Conservation (phyloP, 2,329 filamentous ascomycete genomes). For the Calonectria honghensis region DNA sequence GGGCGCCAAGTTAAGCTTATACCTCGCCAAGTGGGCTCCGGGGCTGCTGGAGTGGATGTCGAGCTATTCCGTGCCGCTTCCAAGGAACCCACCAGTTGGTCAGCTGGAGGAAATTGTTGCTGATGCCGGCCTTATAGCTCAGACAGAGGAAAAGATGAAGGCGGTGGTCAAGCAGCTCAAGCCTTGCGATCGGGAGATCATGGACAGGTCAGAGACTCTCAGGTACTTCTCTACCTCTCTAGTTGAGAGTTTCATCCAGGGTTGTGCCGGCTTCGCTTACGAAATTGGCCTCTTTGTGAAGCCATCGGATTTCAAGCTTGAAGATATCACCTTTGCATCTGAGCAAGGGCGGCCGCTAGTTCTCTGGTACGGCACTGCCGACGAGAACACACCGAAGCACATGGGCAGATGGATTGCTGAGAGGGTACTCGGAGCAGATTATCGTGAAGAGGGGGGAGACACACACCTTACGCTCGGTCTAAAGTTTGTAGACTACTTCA, state of each 20-base stretch:
- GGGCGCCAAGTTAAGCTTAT: slow-evolving; percentile 26
- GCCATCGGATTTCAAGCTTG: slow-evolving; percentile 34
- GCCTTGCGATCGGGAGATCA: slow-evolving; percentile 27
- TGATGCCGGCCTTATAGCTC: slow-evolving; percentile 1
- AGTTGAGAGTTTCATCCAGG: slow-evolving; percentile 34
- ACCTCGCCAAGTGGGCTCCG: slow-evolving; percentile 36
- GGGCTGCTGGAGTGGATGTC: slow-evolving; percentile 30
- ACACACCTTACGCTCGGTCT: slow-evolving; percentile 31
- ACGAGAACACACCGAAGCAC: slow-evolving; percentile 36
- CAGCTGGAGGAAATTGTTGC: slow-evolving; percentile 20
- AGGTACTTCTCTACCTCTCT: slow-evolving; percentile 15
- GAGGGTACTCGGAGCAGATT: slow-evolving; percentile 29
- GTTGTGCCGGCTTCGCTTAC: slow-evolving; percentile 29
- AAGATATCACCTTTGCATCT: slow-evolving; percentile 36
- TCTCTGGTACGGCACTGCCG: slow-evolving; percentile 34
- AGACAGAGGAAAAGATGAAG: slow-evolving; percentile 27
- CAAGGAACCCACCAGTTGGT: slow-evolving; percentile 20
- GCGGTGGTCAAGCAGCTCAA: slow-evolving; percentile 17
- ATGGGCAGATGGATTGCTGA: slow-evolving; percentile 41
- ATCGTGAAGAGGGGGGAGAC: slow-evolving; percentile 34
- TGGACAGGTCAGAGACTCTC: slow-evolving; percentile 24
- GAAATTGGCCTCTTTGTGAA: slow-evolving; percentile 22
- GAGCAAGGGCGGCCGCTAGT: slow-evolving; percentile 27
- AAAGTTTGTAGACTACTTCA: slow-evolving; percentile 36
- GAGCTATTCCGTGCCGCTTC: slow-evolving; percentile 9